Percentiles rank a stretch among this genome's conserved stretches.
These are phyloP conservation scores for Claviceps capensis DNA, from an alignment of 2,329 filamentous ascomycete genomes.

Conservation along the genomic window DNA sequence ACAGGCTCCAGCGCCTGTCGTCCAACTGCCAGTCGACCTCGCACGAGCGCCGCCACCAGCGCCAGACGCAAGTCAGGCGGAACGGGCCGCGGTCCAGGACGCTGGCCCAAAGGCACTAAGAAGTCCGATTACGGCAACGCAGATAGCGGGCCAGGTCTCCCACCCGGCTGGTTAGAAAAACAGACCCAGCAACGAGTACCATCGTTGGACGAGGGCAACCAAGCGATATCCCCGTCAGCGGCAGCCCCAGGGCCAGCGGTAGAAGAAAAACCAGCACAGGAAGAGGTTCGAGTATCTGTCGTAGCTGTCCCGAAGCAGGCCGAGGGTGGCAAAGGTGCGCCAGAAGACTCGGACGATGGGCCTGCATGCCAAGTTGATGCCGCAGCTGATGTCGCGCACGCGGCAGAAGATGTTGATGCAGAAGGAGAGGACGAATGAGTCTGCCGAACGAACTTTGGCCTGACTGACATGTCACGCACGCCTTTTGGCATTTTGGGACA, in stretches of 20 bases:
- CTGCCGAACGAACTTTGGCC: too few relatives aligned
- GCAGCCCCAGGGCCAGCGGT: constrained; percentile 3
- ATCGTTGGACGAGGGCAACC: constrained; percentile 7
- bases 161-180: constrained; percentile 38
- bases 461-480: neutral
- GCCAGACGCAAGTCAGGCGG: constrained; percentile 42
- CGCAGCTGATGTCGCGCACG: neutral
- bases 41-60: constrained; percentile 20
- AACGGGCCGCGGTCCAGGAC: constrained; percentile 49
- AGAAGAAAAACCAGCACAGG: constrained; percentile 16
- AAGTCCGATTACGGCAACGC: constrained; percentile 56
- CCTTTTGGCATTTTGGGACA: neutral
- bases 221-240: neutral
- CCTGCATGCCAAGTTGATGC: constrained; percentile 1
- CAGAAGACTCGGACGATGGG: constrained; percentile 1
- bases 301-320: constrained; percentile 10
- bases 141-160: constrained; percentile 49
- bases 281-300: constrained; percentile 21
- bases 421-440: neutral
- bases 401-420: neutral
- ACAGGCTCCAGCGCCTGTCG: constrained; percentile 15
- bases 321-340: constrained; percentile 9
- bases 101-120: constrained; percentile 56
- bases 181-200: constrained; percentile 9
- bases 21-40: constrained; percentile 24